Conservation (phyloP, 495 filamentous ascomycete genomes). For the Xylaria venustula region DNA sequence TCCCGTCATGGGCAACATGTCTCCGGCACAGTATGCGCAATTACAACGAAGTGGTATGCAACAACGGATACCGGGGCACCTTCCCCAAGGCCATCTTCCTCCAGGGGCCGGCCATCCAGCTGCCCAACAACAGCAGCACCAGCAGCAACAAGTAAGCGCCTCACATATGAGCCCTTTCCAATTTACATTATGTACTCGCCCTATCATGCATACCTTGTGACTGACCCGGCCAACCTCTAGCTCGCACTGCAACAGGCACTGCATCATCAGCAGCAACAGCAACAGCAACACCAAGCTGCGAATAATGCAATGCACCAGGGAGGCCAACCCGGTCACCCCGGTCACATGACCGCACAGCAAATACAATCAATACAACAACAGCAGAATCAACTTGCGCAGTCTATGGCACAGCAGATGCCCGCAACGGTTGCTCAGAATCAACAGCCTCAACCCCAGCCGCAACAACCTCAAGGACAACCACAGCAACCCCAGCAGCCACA, state of each 20-base stretch:
- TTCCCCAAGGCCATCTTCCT: conserved; percentile 46
- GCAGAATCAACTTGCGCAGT: conserved; percentile 30
- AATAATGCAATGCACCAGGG: conserved; percentile 43
- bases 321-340: conserved; percentile 44
- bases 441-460: conserved; percentile 26
- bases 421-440: conserved; percentile 29
- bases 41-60: conserved; percentile 46
- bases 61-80: conserved; percentile 42
- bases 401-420: conserved; percentile 26
- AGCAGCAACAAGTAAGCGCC: neutral
- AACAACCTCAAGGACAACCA: conserved; percentile 36
- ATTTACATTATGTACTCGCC: conserved; percentile 14
- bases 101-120: conserved; percentile 47
- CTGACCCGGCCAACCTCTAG: conserved; percentile 17
- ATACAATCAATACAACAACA: conserved; percentile 31
- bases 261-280: conserved; percentile 48
- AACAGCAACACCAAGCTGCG: conserved; percentile 50
- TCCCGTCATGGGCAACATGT: conserved; percentile 62
- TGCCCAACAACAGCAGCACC: conserved; percentile 18
- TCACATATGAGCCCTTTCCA: neutral
- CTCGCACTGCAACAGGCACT: conserved; percentile 39
- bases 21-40: conserved; percentile 53
- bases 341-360: conserved; percentile 42
- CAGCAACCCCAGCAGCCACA: conserved; percentile 32
- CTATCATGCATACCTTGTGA: neutral